Percentiles rank a stretch among this genome's conserved stretches.
Evolutionary conservation across 2,329 filamentous ascomycete genomes (phyloP).

Genomic region (Colletotrichum costaricense): DNA sequence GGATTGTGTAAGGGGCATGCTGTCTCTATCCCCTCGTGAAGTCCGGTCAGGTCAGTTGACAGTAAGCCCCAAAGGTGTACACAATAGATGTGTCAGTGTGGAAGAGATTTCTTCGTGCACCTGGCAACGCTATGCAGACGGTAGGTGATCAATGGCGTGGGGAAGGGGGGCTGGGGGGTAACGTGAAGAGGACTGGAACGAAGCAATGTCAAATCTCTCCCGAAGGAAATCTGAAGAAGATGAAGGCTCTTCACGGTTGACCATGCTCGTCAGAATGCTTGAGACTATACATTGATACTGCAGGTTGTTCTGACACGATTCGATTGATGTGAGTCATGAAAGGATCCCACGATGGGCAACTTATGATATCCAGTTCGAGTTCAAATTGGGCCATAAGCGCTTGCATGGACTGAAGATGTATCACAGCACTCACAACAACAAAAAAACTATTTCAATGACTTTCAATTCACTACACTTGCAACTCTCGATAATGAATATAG

Average conservation of each 20-base stretch:
- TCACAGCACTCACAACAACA: too few species aligned
- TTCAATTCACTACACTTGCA: too few species aligned
- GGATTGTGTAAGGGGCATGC: not conserved
- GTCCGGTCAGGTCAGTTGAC: not conserved
- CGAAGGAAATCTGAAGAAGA: not conserved
- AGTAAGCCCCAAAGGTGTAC: not conserved
- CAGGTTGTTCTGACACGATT: too few species aligned
- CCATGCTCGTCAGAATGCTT: not conserved
- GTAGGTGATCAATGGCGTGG: not conserved
- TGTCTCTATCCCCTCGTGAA: not conserved
- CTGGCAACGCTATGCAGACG: not conserved
- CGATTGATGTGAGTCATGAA: too few species aligned
- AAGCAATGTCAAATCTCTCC: not conserved
- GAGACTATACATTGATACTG: not conserved
- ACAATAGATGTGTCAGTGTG: not conserved
- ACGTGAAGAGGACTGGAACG: not conserved
- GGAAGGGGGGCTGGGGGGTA: not conserved
- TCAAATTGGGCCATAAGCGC: accelerated
- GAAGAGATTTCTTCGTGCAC: not conserved
- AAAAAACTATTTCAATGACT: too few species aligned
- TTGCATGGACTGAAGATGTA: too few species aligned
- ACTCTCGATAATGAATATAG: too few species aligned
- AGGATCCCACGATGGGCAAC: too few species aligned
- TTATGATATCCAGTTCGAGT: too few species aligned
- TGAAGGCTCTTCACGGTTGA: not conserved